A percentile compares a stretch with the other conserved stretches of the same genome.
These are phyloP conservation scores for Potentilla sterilis DNA, from an alignment of 306 rosid species.

Conservation along the genomic window DNA sequence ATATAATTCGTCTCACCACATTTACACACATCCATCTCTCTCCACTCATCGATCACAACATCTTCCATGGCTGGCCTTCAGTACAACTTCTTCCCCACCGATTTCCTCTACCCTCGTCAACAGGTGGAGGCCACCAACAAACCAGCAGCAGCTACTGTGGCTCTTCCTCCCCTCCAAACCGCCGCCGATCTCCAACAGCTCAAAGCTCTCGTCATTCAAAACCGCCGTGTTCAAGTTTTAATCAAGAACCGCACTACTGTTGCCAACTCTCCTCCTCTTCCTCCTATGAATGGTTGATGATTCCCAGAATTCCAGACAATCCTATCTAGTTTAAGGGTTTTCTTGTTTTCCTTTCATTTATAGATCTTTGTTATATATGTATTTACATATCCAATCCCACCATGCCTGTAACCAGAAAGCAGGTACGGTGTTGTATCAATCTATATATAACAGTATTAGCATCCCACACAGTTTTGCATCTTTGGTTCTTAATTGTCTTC, in stretches of 20 bases:
- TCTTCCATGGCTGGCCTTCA: slow-evolving; percentile 32
- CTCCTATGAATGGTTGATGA: not conserved
- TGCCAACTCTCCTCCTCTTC: slow-evolving; percentile 4
- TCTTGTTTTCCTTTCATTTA: not conserved
- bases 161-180: slow-evolving; percentile 11
- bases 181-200: not conserved
- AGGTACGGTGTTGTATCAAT: not conserved
- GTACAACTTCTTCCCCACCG: slow-evolving; percentile 31
- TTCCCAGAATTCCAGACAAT: not conserved
- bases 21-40: not conserved
- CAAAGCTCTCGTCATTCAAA: not conserved
- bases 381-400: not conserved
- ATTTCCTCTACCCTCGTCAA: slow-evolving; percentile 27
- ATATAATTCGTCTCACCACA: not conserved
- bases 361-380: not conserved
- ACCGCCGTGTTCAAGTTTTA: not conserved
- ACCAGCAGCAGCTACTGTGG: not conserved
- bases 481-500: not conserved
- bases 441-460: not conserved
- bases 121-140: not conserved
- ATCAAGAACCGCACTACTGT: not conserved
- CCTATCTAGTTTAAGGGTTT: not conserved
- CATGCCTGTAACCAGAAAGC: not conserved
- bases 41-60: not conserved
- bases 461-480: too few species aligned